Base-by-base conservation (phyloP, 2,329 filamentous ascomycete genomes). In the Keithomyces neogunnii region DNA sequence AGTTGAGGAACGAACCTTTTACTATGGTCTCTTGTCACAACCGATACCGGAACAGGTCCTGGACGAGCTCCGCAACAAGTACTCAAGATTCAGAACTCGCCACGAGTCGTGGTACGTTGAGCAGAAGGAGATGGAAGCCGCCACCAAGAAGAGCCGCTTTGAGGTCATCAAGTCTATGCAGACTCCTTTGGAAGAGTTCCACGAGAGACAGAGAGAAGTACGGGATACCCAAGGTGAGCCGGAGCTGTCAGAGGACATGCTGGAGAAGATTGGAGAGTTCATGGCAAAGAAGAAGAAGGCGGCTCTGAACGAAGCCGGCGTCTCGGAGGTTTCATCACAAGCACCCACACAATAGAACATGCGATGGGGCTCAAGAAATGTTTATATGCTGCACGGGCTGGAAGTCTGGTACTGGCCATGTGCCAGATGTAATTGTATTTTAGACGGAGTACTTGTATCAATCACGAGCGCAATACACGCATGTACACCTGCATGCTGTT, bases 51-150 rank as follows among this genome's bases (percentile, higher is more conserved):
- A 75, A 32, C 72, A 69, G n/a, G 79, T 96, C 38, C 78, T 95
- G 57, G 84, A 96, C 66, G 92, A 97, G 74, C 75, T 97, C 64
- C 80, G 90, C 64, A 86, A 87, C 73, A 86, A 84, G 65, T 95
- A 85, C 77, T 88, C 85, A 59, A 82, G 79, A 61, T 93, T 91
- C 81, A 78, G 90, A 62, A 89, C 84, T 49, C 77, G 88, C 46
- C 89, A 95, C 71, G 86, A 90, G 56, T 72, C 79, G 45, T 86
- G 85, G 66, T 95, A 86, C 65, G 68, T 91, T 49, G 74, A 74
- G 57, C 71, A 74, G 69, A 85, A 84, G 74, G 74, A 81, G 66
- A 70, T 74, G 53, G 77, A 85, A 65, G 84, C 80, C 43, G 64
- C 62, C 31, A 70, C 66, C 55, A 67, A 69, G 65, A 70, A 73